A percentile compares a stretch with the other conserved stretches of the same genome.
Conservation (phyloP, 176 grass and related monocot genomes). For the Oryza longistaminata region DNA sequence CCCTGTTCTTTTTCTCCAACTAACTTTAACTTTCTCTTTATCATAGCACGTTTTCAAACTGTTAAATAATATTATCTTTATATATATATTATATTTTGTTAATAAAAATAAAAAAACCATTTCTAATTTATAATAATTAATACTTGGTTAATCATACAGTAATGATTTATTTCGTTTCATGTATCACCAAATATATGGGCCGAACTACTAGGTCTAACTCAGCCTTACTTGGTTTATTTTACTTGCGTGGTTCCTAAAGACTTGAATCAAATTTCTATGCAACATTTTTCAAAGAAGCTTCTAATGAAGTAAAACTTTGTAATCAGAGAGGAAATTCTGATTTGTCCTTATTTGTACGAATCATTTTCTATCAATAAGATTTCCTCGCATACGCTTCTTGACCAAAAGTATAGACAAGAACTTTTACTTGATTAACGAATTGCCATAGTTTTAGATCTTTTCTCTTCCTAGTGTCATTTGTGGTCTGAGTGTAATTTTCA, state of each 20-base stretch:
- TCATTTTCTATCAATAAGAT: background rate
- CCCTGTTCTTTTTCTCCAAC: no score
- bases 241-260: background rate
- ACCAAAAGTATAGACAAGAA: background rate
- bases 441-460: background rate
- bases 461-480: background rate
- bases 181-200: no score
- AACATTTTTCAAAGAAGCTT: background rate
- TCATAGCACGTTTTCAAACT: no score
- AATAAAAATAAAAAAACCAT: no score
- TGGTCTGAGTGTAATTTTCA: background rate
- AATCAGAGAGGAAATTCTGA: background rate
- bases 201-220: no score
- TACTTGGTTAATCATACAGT: no score
- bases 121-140: no score
- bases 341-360: background rate
- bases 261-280: background rate
- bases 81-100: no score
- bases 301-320: background rate
- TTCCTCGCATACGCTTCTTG: background rate
- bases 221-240: background rate
- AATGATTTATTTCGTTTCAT: no score
- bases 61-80: no score
- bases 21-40: no score
- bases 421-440: background rate